Evolutionary conservation across 345 rosid genomes (phyloP), one percentile per base, ranked within the genome.

Genomic region (Alliaria petiolata): DNA sequence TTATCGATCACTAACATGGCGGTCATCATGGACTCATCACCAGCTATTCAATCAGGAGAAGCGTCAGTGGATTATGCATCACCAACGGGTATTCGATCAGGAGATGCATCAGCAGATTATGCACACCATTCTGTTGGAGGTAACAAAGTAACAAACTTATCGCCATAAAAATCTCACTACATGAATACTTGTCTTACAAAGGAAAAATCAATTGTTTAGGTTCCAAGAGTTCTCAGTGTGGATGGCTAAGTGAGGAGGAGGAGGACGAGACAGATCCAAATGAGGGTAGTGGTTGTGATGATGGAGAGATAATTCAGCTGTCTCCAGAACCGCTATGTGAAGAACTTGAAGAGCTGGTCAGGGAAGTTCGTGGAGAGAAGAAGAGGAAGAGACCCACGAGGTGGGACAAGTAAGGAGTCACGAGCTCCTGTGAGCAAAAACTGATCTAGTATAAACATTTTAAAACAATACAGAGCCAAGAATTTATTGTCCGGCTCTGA

Each of bases 251-350:
- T n/a, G 30, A 10, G 0, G 72, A 71, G 42, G n/a, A n/a, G n/a
- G 60, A 65, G 5, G 53, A 26, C 5, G 30, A 72, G 40, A 55
- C 33, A 3, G 51, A 45, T 16, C 17, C 39, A 25, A 43, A 64
- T 16, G 61, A 76, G 70, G 39, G 65, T 46, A 38, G 79, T 61
- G 49, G 43, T 40, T 78, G 74, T 17, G 78, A 53, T n/a, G 83
- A 70, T 9, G 56, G 34, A 15, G 81, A 79, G 26, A 43, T 80
- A 22, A 58, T 84, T 34, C 74, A 69, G 9, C 78, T 85, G 15
- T 35, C 57, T 62, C 83, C 85, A 4, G 78, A 78, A 28, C 80
- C 82, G 6, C 75, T 84, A 1, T 75, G 83, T 11, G 71, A 52
- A 45, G 79, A 63, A 57, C 56, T 83, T 5, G 50, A 55, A 17